Evolutionary conservation across 768 basidiomycete species (phyloP), one percentile per base, ranked within the genome.

Genomic region (Boletus eberwhitei): DNA sequence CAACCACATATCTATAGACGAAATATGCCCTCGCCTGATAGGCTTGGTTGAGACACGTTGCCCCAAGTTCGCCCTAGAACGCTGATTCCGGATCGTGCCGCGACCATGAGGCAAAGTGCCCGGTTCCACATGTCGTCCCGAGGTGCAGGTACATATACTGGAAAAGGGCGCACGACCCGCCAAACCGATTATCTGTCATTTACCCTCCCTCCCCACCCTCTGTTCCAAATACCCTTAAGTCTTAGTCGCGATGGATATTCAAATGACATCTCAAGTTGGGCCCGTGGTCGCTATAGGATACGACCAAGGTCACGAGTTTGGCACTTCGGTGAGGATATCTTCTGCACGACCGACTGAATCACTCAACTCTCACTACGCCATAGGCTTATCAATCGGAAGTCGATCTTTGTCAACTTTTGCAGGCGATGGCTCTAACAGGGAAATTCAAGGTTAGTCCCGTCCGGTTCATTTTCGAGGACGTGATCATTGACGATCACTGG

Each of bases 371-470:
- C 40, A 32, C 37, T 37, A 22, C 29, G 14, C 13, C 38, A 12
- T 39, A 71, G 69, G 53, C 57, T 40, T 72, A 64, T 54, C 62
- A 64, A 38, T 50, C 69, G 17, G 69, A 72, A 7, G 66, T 79
- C 54, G 80, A 84, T 65, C 71, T 85, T 26, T 84, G 83, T 62
- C 73, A 76, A 44, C 69, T 84, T 0, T 54, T 85, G 36, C 76
- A 79, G 47, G 74, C 75, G 16, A 77, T 85, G 78, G 77, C 76
- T 46, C 68, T 83, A 11, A 76, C 51, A 71, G 64, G 44, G 11
- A 63, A 67, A 26, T 55, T 58, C 55, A 68, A 75, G 71, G 74
- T 71, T 40, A 57, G 64, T 50, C 39, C 6, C n/a, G 13, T 50
- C 45, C 39, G 5, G 9, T 40, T 31, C 50, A 35, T 46, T 22